Percentiles rank a stretch among this genome's conserved stretches.
phyloP scores from a whole-genome alignment of 129 eudicot genomes.

The Tanacetum coccineum region DNA sequence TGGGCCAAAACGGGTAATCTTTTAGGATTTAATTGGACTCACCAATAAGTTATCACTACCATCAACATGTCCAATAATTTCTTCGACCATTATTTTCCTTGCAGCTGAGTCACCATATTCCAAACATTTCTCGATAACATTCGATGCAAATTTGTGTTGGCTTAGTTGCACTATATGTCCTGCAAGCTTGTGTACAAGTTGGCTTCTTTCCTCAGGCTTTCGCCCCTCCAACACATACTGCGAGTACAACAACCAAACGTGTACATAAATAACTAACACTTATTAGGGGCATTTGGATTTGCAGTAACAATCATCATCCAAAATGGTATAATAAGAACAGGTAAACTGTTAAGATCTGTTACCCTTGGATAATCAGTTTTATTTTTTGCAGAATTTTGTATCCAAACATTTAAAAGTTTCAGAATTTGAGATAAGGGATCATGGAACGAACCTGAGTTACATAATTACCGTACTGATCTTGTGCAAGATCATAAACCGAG shows the following conservation, averaged over 20 bases:
- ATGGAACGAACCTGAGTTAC: constrained; percentile 54
- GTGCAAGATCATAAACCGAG: constrained; percentile 54
- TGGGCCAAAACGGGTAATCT: too few relatives aligned
- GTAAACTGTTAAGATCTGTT: neutral
- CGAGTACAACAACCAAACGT: constrained; percentile 20
- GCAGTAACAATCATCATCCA: neutral
- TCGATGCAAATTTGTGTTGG: constrained; percentile 70
- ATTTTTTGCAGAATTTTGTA: too few relatives aligned
- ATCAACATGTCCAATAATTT: constrained; percentile 53
- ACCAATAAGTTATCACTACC: constrained; percentile 67
- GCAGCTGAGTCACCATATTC: constrained; percentile 47
- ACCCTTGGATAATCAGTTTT: neutral
- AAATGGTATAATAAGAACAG: neutral
- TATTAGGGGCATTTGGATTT: neutral
- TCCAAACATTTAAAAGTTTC: neutral
- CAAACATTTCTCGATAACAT: constrained; percentile 62
- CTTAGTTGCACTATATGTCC: constrained; percentile 54
- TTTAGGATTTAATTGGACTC: constrained; percentile 14
- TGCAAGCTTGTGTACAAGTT: constrained; percentile 38
- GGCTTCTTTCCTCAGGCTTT: constrained; percentile 45
- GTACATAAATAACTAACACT: constrained; percentile 1
- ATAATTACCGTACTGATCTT: constrained; percentile 67
- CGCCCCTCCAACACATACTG: constrained; percentile 67
- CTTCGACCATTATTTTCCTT: constrained; percentile 47
- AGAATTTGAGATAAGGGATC: neutral